These are phyloP conservation scores for Immersiella caudata DNA, from an alignment of 495 filamentous ascomycete species.

Conservation along the genomic window DNA sequence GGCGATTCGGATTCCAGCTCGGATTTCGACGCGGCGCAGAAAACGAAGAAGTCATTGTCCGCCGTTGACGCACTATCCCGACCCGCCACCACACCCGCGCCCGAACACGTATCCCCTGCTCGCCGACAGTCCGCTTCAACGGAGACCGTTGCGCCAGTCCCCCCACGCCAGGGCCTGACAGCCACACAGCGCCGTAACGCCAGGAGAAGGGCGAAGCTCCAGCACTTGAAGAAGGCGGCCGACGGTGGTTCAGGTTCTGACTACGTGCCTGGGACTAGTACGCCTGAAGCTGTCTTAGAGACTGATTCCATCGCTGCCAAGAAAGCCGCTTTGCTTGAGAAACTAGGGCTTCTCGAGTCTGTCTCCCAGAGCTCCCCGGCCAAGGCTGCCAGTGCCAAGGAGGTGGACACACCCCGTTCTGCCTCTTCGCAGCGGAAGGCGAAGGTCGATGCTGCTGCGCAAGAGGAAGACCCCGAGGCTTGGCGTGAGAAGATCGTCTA, in stretches of 20 bases:
- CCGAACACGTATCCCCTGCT: not conserved
- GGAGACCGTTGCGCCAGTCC: conserved; percentile 21
- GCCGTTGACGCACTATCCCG: not conserved
- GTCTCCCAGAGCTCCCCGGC: not conserved
- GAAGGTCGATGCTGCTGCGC: conserved; percentile 53
- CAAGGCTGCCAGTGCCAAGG: not conserved
- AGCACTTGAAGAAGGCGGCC: conserved; percentile 29
- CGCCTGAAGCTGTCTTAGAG: not conserved
- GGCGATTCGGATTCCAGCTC: not conserved
- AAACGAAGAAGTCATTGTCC: not conserved
- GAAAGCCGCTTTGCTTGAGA: conserved; percentile 29
- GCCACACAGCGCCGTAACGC: conserved; percentile 48
- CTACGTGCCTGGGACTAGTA: not conserved
- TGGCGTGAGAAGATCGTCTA: conserved; percentile 77
- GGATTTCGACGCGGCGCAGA: not conserved
- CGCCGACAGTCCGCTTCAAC: not conserved
- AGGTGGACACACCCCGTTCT: too few relatives aligned
- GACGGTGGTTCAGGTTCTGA: not conserved
- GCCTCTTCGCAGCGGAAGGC: conserved; percentile 22
- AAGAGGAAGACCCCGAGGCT: conserved; percentile 45
- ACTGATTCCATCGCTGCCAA: conserved; percentile 26
- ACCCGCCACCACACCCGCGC: not conserved
- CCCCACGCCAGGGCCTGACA: conserved; percentile 40
- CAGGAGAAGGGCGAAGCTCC: conserved; percentile 38
- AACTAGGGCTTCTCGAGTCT: conserved; percentile 11